Evolutionary conservation across 2,329 filamentous ascomycete species (phyloP).

Genomic region (Hypomyces rosellus): DNA sequence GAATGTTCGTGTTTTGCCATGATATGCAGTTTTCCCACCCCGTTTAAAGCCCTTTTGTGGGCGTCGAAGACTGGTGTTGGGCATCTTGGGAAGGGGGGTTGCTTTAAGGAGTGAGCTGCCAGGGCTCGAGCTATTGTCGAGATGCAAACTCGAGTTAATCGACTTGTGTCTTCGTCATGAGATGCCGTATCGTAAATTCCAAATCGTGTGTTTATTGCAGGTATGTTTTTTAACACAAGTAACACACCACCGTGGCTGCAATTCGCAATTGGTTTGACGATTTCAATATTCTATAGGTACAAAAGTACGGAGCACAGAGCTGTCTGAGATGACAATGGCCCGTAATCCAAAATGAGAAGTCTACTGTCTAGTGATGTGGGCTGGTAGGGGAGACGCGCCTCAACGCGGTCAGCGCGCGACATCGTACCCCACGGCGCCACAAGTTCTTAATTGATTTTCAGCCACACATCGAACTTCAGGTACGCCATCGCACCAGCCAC

Average conservation of each 20-base stretch:
- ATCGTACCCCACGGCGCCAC: constrained; percentile 17
- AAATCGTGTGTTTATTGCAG: background rate
- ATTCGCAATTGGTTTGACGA: background rate
- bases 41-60: constrained; percentile 62
- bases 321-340: background rate
- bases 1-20: constrained; percentile 72
- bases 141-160: constrained; percentile 12
- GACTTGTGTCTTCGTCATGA: constrained; percentile 15
- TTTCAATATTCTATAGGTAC: background rate
- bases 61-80: constrained; percentile 52
- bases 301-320: background rate
- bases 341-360: background rate
- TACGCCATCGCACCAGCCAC: constrained; percentile 5
- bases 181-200: constrained; percentile 3
- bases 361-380: constrained; percentile 4
- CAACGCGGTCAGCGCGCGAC: constrained; percentile 26
- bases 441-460: constrained; percentile 28
- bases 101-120: constrained; percentile 2
- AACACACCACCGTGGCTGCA: no score
- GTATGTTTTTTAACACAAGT: background rate
- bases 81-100: constrained; percentile 37
- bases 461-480: constrained; percentile 10
- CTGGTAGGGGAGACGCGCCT: constrained; percentile 26
- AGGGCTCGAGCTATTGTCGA: constrained; percentile 2
- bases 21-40: constrained; percentile 62